These are phyloP conservation scores for Amorphotheca resinae DNA, from an alignment of 495 filamentous ascomycete species.

Conservation along the genomic window DNA sequence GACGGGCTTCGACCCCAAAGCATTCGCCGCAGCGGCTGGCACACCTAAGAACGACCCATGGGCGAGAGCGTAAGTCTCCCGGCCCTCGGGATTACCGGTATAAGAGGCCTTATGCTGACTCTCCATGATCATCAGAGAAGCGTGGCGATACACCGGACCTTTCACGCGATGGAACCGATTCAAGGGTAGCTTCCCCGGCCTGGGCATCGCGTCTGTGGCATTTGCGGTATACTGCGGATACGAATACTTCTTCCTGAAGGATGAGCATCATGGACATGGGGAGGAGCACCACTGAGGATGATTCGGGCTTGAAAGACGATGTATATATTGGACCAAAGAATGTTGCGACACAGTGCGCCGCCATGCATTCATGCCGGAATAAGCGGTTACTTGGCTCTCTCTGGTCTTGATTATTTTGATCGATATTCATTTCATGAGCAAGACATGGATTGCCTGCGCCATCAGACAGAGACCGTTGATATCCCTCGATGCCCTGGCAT, in stretches of 20 bases:
- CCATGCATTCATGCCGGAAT: neutral
- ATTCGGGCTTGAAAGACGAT: neutral
- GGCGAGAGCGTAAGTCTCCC: slow-evolving; percentile 23
- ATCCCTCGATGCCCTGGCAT: too few species aligned
- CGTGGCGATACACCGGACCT: slow-evolving; percentile 85
- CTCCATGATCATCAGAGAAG: slow-evolving; percentile 52
- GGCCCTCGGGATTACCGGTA: slow-evolving; percentile 2
- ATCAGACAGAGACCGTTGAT: too few species aligned
- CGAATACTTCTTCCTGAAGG: slow-evolving; percentile 74
- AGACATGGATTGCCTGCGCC: too few species aligned
- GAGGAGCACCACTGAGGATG: slow-evolving; percentile 30
- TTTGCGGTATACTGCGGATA: slow-evolving; percentile 82
- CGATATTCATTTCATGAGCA: too few species aligned
- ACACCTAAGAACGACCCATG: slow-evolving; percentile 73
- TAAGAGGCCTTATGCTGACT: neutral
- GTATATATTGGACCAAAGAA: slow-evolving; percentile 17
- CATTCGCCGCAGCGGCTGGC: slow-evolving; percentile 55
- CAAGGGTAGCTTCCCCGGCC: slow-evolving; percentile 69
- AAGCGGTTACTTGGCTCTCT: neutral
- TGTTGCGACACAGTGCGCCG: slow-evolving; percentile 1
- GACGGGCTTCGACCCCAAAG: slow-evolving; percentile 72
- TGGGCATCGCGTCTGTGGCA: slow-evolving; percentile 83
- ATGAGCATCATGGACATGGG: slow-evolving; percentile 49
- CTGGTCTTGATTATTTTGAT: too few species aligned
- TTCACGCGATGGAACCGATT: slow-evolving; percentile 86